Evolutionary conservation across 2,329 filamentous ascomycete genomes (phyloP), one percentile per base, ranked within the genome.

Genomic region (Fusarium caatingaense): DNA sequence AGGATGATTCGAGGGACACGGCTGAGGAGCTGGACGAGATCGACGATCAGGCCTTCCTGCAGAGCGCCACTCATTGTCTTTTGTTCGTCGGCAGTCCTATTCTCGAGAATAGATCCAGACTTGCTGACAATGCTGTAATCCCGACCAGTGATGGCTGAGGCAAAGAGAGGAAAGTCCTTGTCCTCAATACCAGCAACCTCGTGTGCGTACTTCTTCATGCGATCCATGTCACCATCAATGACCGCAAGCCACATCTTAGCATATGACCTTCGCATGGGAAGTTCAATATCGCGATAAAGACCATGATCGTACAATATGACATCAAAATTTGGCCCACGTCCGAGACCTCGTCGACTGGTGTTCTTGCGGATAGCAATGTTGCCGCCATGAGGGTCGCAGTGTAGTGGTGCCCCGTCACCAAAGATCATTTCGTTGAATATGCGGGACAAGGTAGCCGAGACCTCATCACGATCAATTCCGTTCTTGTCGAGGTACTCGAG

Each of bases 351-450:
- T 37, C 87, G 85, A 18, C 79, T 81, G 10, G 85, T 79, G 76
- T 95, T 96, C 78, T 93, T 90, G 44, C 94, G 90, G 66, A 99
- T 93, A 23, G 96, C 94, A 58, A 99, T 92, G 77, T 99, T 99
- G 47, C 96, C 96, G 49, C 94, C 96, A 77, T 99, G 96, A 0
- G 96, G 96, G 77, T 99, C 96, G 81, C 96, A 99, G 82, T 99
- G 96, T 41, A 99, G 83, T 0, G 96, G 94, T 0, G 95, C 95
- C 63, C 91, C 87, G 55, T 91, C 88, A 50, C 95, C 94, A 72
- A 99, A 99, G 72, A 99, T 98, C 96, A 99, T 99, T 79, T 98
- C 94, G 83, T 99, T 99, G 86, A 99, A 99, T 63, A 99, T 93
- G 63, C 91, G 90, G 0, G 96, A 92, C 6, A 99, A 85, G 0